Conservation (phyloP, 352 stramenopile species). For the Globisporangium nagaii region DNA sequence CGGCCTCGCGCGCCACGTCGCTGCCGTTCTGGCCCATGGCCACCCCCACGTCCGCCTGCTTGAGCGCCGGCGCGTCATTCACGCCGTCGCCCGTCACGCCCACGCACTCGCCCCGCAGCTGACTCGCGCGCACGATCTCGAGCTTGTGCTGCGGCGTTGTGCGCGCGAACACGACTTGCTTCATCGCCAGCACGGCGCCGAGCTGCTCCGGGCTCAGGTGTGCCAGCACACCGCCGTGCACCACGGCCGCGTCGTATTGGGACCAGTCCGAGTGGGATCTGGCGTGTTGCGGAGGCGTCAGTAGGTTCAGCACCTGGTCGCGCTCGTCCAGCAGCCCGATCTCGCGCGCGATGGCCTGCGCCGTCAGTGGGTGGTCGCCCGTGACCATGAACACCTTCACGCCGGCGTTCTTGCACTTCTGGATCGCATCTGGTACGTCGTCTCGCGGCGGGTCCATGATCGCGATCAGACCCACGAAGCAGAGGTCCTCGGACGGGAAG, state of each 20-base stretch:
- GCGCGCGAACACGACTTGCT: slow-evolving; percentile 92
- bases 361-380: slow-evolving; percentile 84
- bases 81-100: slow-evolving; percentile 80
- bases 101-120: slow-evolving; percentile 38
- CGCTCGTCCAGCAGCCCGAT: slow-evolving; percentile 72
- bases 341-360: slow-evolving; percentile 77
- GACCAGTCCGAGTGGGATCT: slow-evolving; percentile 16
- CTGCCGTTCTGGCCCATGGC: slow-evolving; percentile 95
- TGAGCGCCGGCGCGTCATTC: slow-evolving; percentile 58
- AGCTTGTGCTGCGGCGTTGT: slow-evolving; percentile 90
- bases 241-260: slow-evolving; percentile 50
- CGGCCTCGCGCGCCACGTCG: slow-evolving; percentile 90
- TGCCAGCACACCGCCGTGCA: slow-evolving; percentile 39
- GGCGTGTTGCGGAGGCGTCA: slow-evolving; percentile 6
- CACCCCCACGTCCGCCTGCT: slow-evolving; percentile 92
- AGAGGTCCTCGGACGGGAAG: slow-evolving; percentile 28
- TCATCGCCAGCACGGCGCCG: slow-evolving; percentile 22
- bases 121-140: slow-evolving; percentile 50
- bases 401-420: slow-evolving; percentile 72
- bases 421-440: slow-evolving; percentile 68
- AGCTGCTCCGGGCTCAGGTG: slow-evolving; percentile 24
- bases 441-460: slow-evolving; percentile 90
- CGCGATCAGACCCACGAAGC: slow-evolving; percentile 88
- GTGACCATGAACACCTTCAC: slow-evolving; percentile 94
- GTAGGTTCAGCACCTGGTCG: slow-evolving; percentile 30